Conservation (phyloP, 2,329 filamentous ascomycete species). For the Huntiella bhutanensis region DNA sequence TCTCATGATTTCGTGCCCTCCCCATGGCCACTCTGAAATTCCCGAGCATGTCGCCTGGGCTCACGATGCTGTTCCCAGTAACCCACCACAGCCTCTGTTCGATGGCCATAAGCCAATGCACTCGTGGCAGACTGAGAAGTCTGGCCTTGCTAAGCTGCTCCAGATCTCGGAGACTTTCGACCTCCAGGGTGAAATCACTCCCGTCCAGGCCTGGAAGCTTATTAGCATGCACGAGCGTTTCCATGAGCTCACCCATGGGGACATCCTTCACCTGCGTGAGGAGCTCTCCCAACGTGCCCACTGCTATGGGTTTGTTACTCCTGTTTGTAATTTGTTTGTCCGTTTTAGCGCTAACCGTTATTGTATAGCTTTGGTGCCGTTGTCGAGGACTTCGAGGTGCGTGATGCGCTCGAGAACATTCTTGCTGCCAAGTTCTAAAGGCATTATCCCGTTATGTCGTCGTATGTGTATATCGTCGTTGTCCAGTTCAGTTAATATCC, state of each 20-base stretch:
- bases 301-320: conserved; percentile 70
- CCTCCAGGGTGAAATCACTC: conserved; percentile 78
- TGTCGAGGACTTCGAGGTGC: conserved; percentile 49
- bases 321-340: background rate
- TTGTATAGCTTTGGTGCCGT: conserved; percentile 38
- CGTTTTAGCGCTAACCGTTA: conserved; percentile 5
- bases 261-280: conserved; percentile 53
- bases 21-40: conserved; percentile 37
- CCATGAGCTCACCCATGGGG: conserved; percentile 41
- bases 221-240: conserved; percentile 56
- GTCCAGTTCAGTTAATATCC: too few relatives aligned
- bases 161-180: conserved; percentile 69
- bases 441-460: too few relatives aligned
- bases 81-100: conserved; percentile 12
- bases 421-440: conserved; percentile 12
- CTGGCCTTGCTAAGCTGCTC: conserved; percentile 61
- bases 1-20: conserved; percentile 81
- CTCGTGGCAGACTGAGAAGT: conserved; percentile 62
- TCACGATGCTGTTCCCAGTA: conserved; percentile 21
- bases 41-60: conserved; percentile 35
- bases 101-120: conserved; percentile 35
- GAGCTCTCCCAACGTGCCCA: conserved; percentile 64
- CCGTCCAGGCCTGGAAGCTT: conserved; percentile 85
- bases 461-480: too few relatives aligned
- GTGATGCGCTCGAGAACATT: conserved; percentile 57